Evolutionary conservation across 148 eudicot species (phyloP).

Genomic region (Cornus florida): DNA sequence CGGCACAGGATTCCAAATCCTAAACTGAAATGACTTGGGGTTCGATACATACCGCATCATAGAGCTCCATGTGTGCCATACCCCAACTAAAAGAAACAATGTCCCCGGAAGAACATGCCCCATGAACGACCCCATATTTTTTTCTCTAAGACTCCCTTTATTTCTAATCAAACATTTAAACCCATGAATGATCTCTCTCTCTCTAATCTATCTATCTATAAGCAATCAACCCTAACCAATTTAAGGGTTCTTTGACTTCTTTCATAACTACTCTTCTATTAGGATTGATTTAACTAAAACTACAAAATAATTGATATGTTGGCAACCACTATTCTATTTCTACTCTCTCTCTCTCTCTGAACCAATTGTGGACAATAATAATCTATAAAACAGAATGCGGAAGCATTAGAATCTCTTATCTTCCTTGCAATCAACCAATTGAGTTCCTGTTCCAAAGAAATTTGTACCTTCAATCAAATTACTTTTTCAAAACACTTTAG

Average conservation of each 20-base stretch:
- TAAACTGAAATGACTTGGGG: conserved; percentile 59
- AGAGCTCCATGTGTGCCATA: conserved; percentile 88
- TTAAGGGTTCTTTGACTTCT: not conserved
- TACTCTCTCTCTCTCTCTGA: not conserved
- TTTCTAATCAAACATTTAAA: not conserved
- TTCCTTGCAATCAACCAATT: not conserved
- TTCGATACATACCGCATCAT: conserved; percentile 52
- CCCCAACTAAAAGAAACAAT: conserved; percentile 71
- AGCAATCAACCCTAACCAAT: not conserved
- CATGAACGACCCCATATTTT: conserved; percentile 82
- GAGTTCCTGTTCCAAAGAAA: not conserved
- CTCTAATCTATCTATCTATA: too few species aligned
- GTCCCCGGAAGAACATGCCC: conserved; percentile 97
- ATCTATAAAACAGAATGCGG: not conserved
- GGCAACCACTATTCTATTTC: too few species aligned
- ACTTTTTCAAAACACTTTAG: not conserved
- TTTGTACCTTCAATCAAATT: not conserved
- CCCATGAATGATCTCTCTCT: not conserved
- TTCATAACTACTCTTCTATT: too few species aligned
- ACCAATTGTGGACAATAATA: not conserved
- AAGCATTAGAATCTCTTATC: not conserved
- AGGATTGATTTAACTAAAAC: not conserved
- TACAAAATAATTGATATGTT: not conserved
- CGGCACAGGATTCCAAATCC: conserved; percentile 86
- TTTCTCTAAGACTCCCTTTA: not conserved